A percentile compares a stretch with the other conserved stretches of the same genome.
phyloP scores from a whole-genome alignment of 2,329 filamentous ascomycete species.

The Verticillium tricorpus region DNA sequence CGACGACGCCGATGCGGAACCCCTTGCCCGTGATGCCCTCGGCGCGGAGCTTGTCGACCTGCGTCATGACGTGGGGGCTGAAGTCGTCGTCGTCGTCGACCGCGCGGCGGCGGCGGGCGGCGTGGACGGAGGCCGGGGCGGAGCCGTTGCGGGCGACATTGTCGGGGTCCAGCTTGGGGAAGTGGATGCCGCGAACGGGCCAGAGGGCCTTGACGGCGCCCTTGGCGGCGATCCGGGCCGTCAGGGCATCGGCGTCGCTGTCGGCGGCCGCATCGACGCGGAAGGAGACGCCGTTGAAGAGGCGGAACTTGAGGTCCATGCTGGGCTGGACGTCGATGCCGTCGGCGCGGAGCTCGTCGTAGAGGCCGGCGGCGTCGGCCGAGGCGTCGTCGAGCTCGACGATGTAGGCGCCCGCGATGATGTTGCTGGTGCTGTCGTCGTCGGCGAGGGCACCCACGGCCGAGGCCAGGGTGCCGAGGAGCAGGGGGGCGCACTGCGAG shows the following conservation, averaged over 20 bases:
- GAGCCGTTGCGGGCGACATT: conserved; percentile 13
- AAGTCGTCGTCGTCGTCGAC: conserved; percentile 3
- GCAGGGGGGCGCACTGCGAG: not conserved
- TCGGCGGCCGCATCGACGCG: conserved; percentile 18
- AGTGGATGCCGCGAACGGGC: conserved; percentile 20
- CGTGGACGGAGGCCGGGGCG: conserved; percentile 5
- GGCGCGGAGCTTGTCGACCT: conserved; percentile 34
- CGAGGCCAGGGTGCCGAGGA: not conserved
- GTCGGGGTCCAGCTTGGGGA: conserved; percentile 10
- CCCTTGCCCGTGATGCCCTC: conserved; percentile 41
- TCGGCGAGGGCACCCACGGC: not conserved
- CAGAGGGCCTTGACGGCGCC: conserved; percentile 22
- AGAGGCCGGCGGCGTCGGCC: conserved; percentile 10
- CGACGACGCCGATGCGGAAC: conserved; percentile 36
- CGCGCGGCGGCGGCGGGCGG: conserved; percentile 6
- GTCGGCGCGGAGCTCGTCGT: conserved; percentile 11
- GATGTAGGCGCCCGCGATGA: conserved; percentile 18
- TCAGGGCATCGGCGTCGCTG: conserved; percentile 15
- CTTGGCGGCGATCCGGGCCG: conserved; percentile 16
- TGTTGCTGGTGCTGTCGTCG: not conserved
- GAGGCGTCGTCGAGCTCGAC: conserved; percentile 17
- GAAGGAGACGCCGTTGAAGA: conserved; percentile 21
- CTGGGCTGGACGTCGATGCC: conserved; percentile 14
- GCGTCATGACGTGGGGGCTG: conserved; percentile 24
- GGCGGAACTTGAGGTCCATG: conserved; percentile 15